These are phyloP conservation scores for Talaromyces sp. DNA, from an alignment of 2,329 filamentous ascomycete species.

Conservation along the genomic window DNA sequence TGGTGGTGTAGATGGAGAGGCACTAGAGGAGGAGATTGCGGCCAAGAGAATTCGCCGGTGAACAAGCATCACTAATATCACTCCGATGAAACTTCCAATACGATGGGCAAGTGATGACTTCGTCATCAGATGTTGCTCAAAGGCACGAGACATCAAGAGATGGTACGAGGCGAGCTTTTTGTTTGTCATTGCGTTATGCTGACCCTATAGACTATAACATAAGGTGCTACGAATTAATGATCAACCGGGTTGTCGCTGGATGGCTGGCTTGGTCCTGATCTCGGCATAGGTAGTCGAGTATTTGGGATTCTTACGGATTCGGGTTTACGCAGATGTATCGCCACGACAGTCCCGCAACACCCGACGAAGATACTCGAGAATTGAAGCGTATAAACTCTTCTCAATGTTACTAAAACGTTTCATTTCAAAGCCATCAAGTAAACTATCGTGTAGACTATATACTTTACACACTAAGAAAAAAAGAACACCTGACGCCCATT, in stretches of 20 bases:
- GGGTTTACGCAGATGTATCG: background rate
- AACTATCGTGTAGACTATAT: background rate
- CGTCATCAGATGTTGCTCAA: background rate
- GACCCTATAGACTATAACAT: background rate
- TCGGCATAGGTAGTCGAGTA: background rate
- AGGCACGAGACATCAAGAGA: background rate
- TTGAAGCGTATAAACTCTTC: background rate
- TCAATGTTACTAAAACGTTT: background rate
- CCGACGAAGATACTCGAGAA: background rate
- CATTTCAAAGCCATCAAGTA: background rate
- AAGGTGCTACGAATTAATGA: background rate
- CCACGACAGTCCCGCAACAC: background rate
- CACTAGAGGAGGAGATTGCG: slow-evolving; percentile 14
- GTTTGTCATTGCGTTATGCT: background rate
- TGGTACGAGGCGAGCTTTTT: background rate
- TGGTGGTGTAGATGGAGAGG: slow-evolving; percentile 18
- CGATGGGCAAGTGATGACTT: background rate
- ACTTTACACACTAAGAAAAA: background rate
- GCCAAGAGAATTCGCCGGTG: slow-evolving; percentile 15
- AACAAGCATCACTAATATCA: background rate
- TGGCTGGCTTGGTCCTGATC: background rate
- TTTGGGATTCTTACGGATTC: background rate
- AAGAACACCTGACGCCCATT: background rate
- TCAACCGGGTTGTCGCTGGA: background rate
- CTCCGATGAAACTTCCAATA: background rate